Conservation (phyloP, 225 moss, liverwort and hornwort species). For the Neckera pumila region DNA sequence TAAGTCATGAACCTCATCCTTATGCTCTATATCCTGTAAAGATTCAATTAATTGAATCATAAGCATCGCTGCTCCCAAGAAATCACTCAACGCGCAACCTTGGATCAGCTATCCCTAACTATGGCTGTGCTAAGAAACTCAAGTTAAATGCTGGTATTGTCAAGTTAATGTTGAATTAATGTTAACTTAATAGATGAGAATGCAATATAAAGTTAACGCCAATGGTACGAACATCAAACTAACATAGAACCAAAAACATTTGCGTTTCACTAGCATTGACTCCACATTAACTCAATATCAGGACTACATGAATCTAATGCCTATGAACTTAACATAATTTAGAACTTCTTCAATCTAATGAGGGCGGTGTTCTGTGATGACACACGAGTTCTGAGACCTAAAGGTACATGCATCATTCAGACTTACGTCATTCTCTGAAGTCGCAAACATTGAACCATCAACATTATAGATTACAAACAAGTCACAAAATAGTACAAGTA, state of each 20-base stretch:
- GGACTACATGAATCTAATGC: not conserved
- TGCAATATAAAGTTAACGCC: not conserved
- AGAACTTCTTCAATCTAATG: not conserved
- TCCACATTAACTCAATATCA: not conserved
- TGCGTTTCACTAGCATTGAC: not conserved
- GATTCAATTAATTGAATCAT: not conserved
- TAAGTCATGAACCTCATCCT: constrained; percentile 42
- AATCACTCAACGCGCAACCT: not conserved
- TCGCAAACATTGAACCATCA: not conserved
- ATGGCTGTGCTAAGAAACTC: not conserved
- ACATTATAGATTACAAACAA: not conserved
- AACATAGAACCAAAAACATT: not conserved
- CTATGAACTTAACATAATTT: not conserved
- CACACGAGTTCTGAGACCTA: not conserved
- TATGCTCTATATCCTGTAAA: constrained; percentile 10
- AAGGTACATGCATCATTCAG: not conserved
- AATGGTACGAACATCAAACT: not conserved
- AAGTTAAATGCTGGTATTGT: not conserved
- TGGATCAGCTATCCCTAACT: not conserved
- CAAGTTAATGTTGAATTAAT: not conserved
- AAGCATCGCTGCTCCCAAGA: not conserved
- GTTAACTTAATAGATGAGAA: not conserved
- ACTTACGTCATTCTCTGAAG: not conserved
- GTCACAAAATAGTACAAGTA: not conserved
- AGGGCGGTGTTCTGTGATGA: not conserved